These are phyloP conservation scores for Neurospora sp. DNA, from an alignment of 495 filamentous ascomycete genomes.

Conservation along the genomic window DNA sequence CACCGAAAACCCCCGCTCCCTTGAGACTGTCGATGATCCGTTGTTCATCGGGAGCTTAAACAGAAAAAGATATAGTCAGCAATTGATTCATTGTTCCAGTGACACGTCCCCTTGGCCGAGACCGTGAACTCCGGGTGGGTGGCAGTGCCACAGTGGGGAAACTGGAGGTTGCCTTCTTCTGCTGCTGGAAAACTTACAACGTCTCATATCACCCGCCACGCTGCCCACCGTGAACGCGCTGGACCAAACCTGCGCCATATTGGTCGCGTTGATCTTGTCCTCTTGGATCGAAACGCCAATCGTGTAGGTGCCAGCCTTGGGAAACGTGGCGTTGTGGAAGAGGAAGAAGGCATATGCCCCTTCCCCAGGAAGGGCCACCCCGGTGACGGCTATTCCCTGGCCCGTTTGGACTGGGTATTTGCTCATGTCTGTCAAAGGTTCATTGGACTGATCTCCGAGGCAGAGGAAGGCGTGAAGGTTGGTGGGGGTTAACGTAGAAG, in stretches of 20 bases:
- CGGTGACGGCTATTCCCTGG: background rate
- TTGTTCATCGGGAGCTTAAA: background rate
- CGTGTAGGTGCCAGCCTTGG: background rate
- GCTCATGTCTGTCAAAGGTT: background rate
- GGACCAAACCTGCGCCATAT: background rate
- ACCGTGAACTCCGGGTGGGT: too few species aligned
- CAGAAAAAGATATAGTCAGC: background rate
- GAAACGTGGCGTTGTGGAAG: background rate
- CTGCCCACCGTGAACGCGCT: background rate
- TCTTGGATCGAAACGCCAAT: background rate
- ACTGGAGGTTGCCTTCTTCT: too few species aligned
- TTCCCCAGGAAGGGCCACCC: background rate
- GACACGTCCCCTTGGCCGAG: background rate
- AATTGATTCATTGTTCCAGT: background rate
- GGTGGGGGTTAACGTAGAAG: background rate
- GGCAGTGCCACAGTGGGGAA: too few species aligned
- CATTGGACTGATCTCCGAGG: background rate
- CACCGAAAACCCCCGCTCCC: background rate
- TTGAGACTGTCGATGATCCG: background rate
- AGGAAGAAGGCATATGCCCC: background rate
- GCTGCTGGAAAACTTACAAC: background rate
- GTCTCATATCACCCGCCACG: background rate
- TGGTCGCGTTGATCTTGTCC: background rate
- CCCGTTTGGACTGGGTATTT: background rate
- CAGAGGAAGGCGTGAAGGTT: background rate